Percentiles rank a stretch among this genome's conserved stretches.
phyloP scores from a whole-genome alignment of 2,329 filamentous ascomycete species.

The Xylaria sp. region DNA sequence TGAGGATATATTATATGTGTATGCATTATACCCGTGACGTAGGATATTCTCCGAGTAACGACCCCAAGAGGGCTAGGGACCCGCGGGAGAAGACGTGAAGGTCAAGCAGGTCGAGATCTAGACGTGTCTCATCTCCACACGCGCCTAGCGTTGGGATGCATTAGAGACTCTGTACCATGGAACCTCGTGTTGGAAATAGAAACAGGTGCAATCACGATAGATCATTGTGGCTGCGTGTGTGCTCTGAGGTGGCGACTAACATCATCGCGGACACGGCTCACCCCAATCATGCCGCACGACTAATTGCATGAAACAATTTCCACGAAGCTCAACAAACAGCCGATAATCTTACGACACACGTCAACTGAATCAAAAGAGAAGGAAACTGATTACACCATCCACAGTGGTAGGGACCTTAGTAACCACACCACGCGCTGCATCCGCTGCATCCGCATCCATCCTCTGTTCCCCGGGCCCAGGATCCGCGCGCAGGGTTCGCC shows the following conservation, averaged over 20 bases:
- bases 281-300: too few species aligned
- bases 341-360: too few species aligned
- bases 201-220: background rate
- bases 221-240: background rate
- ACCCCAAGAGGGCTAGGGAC: too few species aligned
- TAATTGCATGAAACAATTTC: too few species aligned
- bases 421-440: too few species aligned
- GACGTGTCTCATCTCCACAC: background rate
- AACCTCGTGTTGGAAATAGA: background rate
- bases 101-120: too few species aligned
- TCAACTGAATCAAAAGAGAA: background rate
- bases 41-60: too few species aligned
- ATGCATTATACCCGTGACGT: background rate
- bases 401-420: too few species aligned
- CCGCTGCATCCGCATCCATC: too few species aligned
- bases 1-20: background rate
- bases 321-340: too few species aligned
- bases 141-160: background rate
- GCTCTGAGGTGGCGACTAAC: background rate
- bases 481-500: background rate
- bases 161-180: constrained; percentile 6
- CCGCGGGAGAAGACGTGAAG: background rate
- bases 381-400: too few species aligned
- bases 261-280: background rate
- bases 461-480: too few species aligned